Evolutionary conservation across 768 basidiomycete genomes (phyloP).

Genomic region (Phallus indusiatus): DNA sequence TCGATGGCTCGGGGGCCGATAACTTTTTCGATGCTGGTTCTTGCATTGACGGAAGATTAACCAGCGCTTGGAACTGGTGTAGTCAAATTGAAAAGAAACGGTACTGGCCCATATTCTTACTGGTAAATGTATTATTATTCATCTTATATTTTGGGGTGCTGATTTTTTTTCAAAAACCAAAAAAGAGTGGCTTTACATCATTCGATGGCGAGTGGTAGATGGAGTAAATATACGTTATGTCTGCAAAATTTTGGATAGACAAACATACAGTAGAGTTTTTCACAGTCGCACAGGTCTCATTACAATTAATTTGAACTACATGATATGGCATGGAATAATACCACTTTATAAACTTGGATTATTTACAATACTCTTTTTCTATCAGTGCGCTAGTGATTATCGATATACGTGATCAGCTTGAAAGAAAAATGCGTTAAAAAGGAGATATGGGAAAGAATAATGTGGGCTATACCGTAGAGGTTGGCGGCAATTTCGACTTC

Average conservation of each 20-base stretch:
- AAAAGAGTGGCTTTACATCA: slow-evolving; percentile 4
- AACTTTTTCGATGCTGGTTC: slow-evolving; percentile 80
- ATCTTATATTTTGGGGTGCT: neutral
- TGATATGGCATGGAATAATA: too few relatives aligned
- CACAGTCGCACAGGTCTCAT: too few relatives aligned
- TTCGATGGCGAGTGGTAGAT: slow-evolving; percentile 7
- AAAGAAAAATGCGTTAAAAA: slow-evolving; percentile 14
- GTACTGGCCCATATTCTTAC: slow-evolving; percentile 70
- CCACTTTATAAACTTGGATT: too few relatives aligned
- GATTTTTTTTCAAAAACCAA: neutral
- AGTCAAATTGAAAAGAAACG: slow-evolving; percentile 76
- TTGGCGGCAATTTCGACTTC: slow-evolving; percentile 98
- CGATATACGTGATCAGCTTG: slow-evolving; percentile 87
- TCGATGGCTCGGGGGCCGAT: slow-evolving; percentile 86
- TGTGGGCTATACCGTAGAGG: slow-evolving; percentile 46
- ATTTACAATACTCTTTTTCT: too few relatives aligned
- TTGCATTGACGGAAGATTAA: slow-evolving; percentile 74
- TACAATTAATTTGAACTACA: too few relatives aligned
- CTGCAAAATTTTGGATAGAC: too few relatives aligned
- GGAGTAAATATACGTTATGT: neutral
- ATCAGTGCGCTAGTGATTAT: slow-evolving; percentile 36
- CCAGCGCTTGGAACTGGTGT: slow-evolving; percentile 93
- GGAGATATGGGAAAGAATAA: slow-evolving; percentile 10
- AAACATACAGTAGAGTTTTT: too few relatives aligned
- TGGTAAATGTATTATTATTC: slow-evolving; percentile 42